Evolutionary conservation across 2,329 filamentous ascomycete genomes (phyloP).

Genomic region (Bipolaris victoriae): DNA sequence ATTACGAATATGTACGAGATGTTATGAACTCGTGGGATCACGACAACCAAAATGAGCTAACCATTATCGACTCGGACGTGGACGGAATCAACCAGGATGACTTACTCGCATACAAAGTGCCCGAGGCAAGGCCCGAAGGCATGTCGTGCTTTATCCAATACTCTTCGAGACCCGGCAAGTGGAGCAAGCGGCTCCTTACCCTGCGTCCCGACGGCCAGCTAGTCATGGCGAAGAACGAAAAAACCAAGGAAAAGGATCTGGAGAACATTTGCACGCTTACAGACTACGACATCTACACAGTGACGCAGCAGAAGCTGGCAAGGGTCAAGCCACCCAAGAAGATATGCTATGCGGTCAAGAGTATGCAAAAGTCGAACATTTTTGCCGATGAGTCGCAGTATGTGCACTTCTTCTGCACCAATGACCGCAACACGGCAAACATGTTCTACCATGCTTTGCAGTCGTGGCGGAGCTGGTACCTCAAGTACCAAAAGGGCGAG

Average conservation of each 20-base stretch:
- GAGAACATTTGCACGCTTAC: conserved; percentile 80
- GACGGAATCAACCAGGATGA: conserved; percentile 62
- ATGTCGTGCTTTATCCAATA: conserved; percentile 77
- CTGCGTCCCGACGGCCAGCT: conserved; percentile 76
- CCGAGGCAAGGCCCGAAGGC: conserved; percentile 67
- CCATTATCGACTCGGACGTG: conserved; percentile 67
- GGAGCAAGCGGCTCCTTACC: conserved; percentile 83
- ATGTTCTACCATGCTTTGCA: conserved; percentile 75
- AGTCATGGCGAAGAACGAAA: conserved; percentile 72
- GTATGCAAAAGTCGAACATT: conserved; percentile 84
- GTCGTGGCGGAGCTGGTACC: conserved; percentile 88
- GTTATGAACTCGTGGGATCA: conserved; percentile 92
- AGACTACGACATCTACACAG: conserved; percentile 89
- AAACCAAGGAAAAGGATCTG: conserved; percentile 64
- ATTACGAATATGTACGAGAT: conserved; percentile 85
- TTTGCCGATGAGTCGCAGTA: conserved; percentile 85
- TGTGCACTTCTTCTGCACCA: conserved; percentile 88
- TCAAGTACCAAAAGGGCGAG: conserved; percentile 73
- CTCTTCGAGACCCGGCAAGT: conserved; percentile 81
- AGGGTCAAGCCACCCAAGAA: conserved; percentile 85
- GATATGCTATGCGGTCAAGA: conserved; percentile 86
- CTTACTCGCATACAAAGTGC: conserved; percentile 70
- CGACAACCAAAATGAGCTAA: conserved; percentile 76
- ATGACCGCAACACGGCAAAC: conserved; percentile 70
- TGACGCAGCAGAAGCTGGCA: conserved; percentile 69